phyloP scores from a whole-genome alignment of 352 stramenopile species.

The Albugo laibachii region DNA sequence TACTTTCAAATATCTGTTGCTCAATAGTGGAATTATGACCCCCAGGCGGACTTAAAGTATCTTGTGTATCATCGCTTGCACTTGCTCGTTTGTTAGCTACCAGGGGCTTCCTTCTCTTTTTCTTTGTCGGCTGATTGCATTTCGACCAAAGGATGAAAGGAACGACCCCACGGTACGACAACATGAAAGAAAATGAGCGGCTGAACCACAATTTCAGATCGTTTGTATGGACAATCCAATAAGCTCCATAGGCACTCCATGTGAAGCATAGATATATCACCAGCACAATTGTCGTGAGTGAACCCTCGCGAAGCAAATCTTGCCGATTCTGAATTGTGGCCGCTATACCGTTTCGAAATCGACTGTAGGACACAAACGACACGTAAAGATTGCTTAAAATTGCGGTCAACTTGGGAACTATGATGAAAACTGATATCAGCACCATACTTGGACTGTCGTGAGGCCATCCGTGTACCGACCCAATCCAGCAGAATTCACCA shows the following conservation, averaged over 20 bases:
- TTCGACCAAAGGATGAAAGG: slow-evolving; percentile 54
- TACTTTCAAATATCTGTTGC: neutral
- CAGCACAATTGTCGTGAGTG: slow-evolving; percentile 44
- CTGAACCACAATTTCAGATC: slow-evolving; percentile 18
- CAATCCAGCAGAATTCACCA: slow-evolving; percentile 56
- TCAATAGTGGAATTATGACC: neutral
- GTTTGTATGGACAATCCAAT: slow-evolving; percentile 21
- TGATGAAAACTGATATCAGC: slow-evolving; percentile 49
- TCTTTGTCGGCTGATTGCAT: slow-evolving; percentile 20
- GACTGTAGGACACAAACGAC: slow-evolving; percentile 31
- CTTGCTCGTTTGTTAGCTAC: neutral
- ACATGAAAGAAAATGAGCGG: slow-evolving; percentile 37
- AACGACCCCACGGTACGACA: slow-evolving; percentile 49
- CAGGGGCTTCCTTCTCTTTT: neutral
- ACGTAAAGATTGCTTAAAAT: slow-evolving; percentile 47
- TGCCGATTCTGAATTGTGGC: slow-evolving; percentile 33
- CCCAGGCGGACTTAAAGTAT: neutral
- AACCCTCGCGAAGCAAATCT: slow-evolving; percentile 40
- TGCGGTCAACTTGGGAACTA: slow-evolving; percentile 23
- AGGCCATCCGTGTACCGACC: slow-evolving; percentile 15
- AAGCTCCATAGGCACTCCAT: slow-evolving; percentile 41
- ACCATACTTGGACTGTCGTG: slow-evolving; percentile 14
- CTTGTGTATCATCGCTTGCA: slow-evolving; percentile 1
- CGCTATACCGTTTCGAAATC: slow-evolving; percentile 36
- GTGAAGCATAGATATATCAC: slow-evolving; percentile 44